These are phyloP conservation scores for Curvularia spicifera DNA, from an alignment of 2,329 filamentous ascomycete genomes.

Conservation along the genomic window DNA sequence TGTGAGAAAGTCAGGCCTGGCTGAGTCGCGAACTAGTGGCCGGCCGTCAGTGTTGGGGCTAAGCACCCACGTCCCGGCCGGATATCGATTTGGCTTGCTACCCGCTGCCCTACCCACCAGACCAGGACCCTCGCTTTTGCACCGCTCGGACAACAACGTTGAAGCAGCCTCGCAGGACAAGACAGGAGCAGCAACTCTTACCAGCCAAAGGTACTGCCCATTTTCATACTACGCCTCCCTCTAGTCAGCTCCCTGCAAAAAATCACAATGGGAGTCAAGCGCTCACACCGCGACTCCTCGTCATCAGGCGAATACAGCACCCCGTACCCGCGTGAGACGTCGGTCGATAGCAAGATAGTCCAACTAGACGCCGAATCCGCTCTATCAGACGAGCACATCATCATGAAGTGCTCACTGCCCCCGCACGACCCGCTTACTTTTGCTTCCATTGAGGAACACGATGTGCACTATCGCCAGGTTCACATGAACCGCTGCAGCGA, in stretches of 20 bases:
- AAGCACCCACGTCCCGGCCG: slow-evolving; percentile 10
- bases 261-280: slow-evolving; percentile 63
- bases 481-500: slow-evolving; percentile 86
- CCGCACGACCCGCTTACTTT: slow-evolving; percentile 79
- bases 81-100: slow-evolving; percentile 4
- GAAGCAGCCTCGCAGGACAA: slow-evolving; percentile 16
- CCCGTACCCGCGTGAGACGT: slow-evolving; percentile 38
- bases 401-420: slow-evolving; percentile 82
- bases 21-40: slow-evolving; percentile 18
- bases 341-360: slow-evolving; percentile 51
- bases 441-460: slow-evolving; percentile 77
- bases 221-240: slow-evolving; percentile 25
- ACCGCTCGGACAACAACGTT: slow-evolving; percentile 1
- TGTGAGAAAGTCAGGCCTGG: slow-evolving; percentile 22
- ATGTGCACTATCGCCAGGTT: slow-evolving; percentile 79
- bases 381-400: slow-evolving; percentile 42
- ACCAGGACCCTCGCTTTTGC: not conserved
- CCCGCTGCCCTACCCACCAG: slow-evolving; percentile 3
- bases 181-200: slow-evolving; percentile 7
- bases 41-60: slow-evolving; percentile 15
- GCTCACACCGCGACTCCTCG: slow-evolving; percentile 61
- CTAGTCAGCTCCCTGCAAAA: slow-evolving; percentile 16
- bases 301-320: slow-evolving; percentile 49
- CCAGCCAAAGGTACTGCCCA: slow-evolving; percentile 36
- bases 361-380: slow-evolving; percentile 60